These are phyloP conservation scores for Ustilaginoidea virens DNA, from an alignment of 2,329 filamentous ascomycete species.

Conservation along the genomic window DNA sequence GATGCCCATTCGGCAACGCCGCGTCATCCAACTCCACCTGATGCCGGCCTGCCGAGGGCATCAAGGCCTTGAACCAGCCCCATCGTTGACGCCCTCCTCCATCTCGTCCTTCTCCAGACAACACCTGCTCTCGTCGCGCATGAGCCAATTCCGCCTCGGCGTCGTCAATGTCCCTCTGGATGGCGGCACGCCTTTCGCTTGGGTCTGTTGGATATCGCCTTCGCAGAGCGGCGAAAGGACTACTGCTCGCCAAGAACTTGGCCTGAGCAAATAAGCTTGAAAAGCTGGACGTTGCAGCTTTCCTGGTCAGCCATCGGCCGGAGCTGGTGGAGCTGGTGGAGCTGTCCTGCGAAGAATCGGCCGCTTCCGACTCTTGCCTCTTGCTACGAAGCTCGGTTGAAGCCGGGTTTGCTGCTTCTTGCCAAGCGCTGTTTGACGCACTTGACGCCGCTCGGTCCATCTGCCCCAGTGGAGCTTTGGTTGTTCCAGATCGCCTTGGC, in stretches of 20 bases:
- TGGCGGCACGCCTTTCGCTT: slow-evolving; percentile 10
- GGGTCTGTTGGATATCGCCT: slow-evolving; percentile 5
- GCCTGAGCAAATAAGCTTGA: slow-evolving; percentile 4
- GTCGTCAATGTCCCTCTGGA: slow-evolving; percentile 10
- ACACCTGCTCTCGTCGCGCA: slow-evolving; percentile 3
- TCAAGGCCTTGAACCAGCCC: slow-evolving; percentile 9
- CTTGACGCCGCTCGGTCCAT: no score
- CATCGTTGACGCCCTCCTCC: slow-evolving; percentile 8
- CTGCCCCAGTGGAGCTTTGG: no score
- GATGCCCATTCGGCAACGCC: no score
- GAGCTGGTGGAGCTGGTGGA: no score
- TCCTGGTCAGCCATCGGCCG: slow-evolving; percentile 5
- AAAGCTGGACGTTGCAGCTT: slow-evolving; percentile 4
- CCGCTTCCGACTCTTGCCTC: not conserved
- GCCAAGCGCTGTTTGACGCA: no score
- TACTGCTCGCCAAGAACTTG: slow-evolving; percentile 5
- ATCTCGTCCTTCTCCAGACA: slow-evolving; percentile 2
- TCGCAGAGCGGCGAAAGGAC: slow-evolving; percentile 4
- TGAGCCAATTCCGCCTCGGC: slow-evolving; percentile 5
- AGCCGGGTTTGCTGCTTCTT: not conserved
- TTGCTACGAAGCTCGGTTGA: not conserved
- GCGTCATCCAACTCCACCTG: no score
- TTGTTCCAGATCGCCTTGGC: not conserved
- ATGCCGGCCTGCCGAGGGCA: slow-evolving; percentile 3
- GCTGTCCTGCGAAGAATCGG: slow-evolving; percentile 3